Conservation (phyloP, 2,329 filamentous ascomycete species). For the Sphaerulina musiva region DNA sequence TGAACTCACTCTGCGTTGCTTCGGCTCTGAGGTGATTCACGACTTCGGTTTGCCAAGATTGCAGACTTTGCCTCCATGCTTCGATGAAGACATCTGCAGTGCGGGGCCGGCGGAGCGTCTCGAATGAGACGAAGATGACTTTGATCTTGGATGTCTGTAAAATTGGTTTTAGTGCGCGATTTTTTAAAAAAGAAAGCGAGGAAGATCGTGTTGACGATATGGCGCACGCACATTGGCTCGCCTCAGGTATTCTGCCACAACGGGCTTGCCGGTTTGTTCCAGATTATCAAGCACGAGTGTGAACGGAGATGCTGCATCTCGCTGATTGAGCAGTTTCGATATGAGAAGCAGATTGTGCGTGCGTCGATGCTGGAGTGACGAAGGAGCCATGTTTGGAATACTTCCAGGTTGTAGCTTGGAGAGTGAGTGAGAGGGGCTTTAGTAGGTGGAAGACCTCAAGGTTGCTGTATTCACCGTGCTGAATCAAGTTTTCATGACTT, state of each 20-base stretch:
- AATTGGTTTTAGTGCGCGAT: background rate
- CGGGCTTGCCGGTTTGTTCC: slow-evolving; percentile 67
- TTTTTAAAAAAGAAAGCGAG: too few species aligned
- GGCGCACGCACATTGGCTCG: slow-evolving; percentile 58
- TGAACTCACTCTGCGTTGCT: slow-evolving; percentile 19
- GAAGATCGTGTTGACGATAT: background rate
- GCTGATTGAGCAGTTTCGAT: slow-evolving; percentile 70
- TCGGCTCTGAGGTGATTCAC: slow-evolving; percentile 19
- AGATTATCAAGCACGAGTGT: slow-evolving; percentile 79
- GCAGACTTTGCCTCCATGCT: slow-evolving; percentile 30
- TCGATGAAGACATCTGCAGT: slow-evolving; percentile 61
- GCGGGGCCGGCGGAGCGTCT: slow-evolving; percentile 59
- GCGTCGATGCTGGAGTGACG: slow-evolving; percentile 59
- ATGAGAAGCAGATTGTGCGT: slow-evolving; percentile 80
- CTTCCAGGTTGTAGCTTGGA: too few species aligned
- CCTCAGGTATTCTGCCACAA: slow-evolving; percentile 66
- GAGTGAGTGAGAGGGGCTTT: too few species aligned
- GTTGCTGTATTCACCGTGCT: too few species aligned
- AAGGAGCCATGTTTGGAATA: slow-evolving; percentile 47
- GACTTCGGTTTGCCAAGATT: slow-evolving; percentile 30
- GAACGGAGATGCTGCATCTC: slow-evolving; percentile 76
- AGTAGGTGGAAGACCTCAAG: too few species aligned
- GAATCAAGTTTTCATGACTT: too few species aligned
- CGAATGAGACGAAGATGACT: slow-evolving; percentile 71
- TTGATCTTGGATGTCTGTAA: slow-evolving; percentile 57